Base-by-base conservation (phyloP, 495 filamentous ascomycete genomes). In the Aspergillus hancockii region DNA sequence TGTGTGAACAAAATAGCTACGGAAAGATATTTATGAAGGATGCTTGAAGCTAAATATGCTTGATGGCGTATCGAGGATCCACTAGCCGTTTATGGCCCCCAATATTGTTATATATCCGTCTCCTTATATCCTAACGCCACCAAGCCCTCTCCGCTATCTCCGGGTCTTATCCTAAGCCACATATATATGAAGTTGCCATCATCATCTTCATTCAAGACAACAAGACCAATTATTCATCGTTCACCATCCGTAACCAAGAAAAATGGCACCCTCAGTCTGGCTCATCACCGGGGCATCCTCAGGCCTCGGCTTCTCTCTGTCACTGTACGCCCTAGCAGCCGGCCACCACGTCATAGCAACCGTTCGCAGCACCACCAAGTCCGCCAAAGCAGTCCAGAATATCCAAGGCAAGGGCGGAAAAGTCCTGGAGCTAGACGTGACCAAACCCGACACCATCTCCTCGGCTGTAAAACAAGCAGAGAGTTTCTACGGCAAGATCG, bases 341-440 rank as follows among this genome's bases (percentile, higher is more conserved):
- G 80, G 81, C 18, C 73, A 84, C 67, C 71, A 73, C 18, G 84
- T 87, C n/a, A 75, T 86, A 41, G 83, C 76, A 7, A 79, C 82
- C n/a, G 79, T 78, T 6, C 83, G 83, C 57, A 76, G 74, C 59
- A 65, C 71, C 1, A 67, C 70, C 2, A 71, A 68, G 50, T 75
- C 75, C 19, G 65, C 74, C 6, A 43, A 32, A 36, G 4, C 53
- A 59, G 12, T 57, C 57, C 16, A 61, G 65, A 28, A 43, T 10
- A 64, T 80, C 41, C 62, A 65, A 30, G 28, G 54, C 25, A 31
- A 63, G 5, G 71, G 71, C 9, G 70, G 68, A 4, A 63, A 57
- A n/a, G 45, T 52, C 47, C 32, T 75, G 7, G 64, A 76, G 25
- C 60, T 83, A 2, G 75, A 81, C 56, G 72, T 80, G 9, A 79